These are phyloP conservation scores for Typha latifolia DNA, from an alignment of 176 grass and related monocot genomes.

Conservation along the genomic window DNA sequence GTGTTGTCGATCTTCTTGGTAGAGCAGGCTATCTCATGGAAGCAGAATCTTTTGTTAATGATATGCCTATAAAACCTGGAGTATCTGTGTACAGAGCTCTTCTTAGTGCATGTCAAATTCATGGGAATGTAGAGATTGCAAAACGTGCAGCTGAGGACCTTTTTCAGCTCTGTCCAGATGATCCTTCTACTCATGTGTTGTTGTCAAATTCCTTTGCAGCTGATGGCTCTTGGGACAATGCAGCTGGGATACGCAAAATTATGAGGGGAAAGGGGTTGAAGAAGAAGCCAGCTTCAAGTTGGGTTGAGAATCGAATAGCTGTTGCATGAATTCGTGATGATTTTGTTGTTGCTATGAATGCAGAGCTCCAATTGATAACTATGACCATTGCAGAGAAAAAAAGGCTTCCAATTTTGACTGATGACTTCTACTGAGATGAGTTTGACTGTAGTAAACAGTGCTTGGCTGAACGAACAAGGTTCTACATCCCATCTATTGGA, in stretches of 20 bases:
- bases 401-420: no score
- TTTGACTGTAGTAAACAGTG: no score
- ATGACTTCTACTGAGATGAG: no score
- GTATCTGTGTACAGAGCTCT: constrained; percentile 30
- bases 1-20: constrained; percentile 35
- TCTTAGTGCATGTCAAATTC: constrained; percentile 30
- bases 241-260: constrained; percentile 20
- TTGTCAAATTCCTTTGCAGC: constrained; percentile 31
- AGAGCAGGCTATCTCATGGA: constrained; percentile 30
- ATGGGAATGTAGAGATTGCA: constrained; percentile 20
- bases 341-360: no score
- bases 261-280: constrained; percentile 17
- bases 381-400: no score
- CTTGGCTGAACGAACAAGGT: no score
- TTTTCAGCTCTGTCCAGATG: constrained; percentile 23
- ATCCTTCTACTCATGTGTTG: constrained; percentile 33
- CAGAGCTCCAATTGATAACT: no score
- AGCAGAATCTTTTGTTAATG: constrained; percentile 25
- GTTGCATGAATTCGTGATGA: not conserved
- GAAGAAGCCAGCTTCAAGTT: constrained; percentile 25
- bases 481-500: no score
- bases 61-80: constrained; percentile 27
- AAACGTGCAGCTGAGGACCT: constrained; percentile 5
- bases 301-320: constrained; percentile 12
- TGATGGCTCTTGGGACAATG: constrained; percentile 29